These are phyloP conservation scores for Phialemoniopsis sp. DNA, from an alignment of 2,329 filamentous ascomycete genomes.

Conservation along the genomic window DNA sequence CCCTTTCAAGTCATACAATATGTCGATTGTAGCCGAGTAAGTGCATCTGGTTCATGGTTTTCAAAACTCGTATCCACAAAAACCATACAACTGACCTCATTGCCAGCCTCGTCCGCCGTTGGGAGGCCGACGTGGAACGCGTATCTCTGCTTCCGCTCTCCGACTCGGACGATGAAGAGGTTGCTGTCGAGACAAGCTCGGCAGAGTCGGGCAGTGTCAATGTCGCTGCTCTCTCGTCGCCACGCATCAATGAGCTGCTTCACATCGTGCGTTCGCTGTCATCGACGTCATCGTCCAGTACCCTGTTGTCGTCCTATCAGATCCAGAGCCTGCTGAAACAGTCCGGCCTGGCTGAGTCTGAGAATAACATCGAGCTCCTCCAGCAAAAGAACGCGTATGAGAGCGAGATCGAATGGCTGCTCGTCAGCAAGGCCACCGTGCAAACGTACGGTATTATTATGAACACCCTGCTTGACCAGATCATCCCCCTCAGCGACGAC, in stretches of 20 bases:
- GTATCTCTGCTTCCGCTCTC: slow-evolving; percentile 45
- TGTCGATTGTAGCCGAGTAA: slow-evolving; percentile 46
- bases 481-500: slow-evolving; percentile 77
- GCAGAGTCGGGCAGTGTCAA: slow-evolving; percentile 5
- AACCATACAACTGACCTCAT: neutral
- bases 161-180: slow-evolving; percentile 14
- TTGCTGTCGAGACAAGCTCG: slow-evolving; percentile 17
- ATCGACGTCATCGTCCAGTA: slow-evolving; percentile 59
- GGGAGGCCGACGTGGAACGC: slow-evolving; percentile 54
- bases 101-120: slow-evolving; percentile 13
- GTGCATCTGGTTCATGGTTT: slow-evolving; percentile 16
- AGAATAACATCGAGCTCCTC: slow-evolving; percentile 21
- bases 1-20: slow-evolving; percentile 12
- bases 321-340: slow-evolving; percentile 61
- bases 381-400: slow-evolving; percentile 52
- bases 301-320: slow-evolving; percentile 54
- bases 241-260: slow-evolving; percentile 59
- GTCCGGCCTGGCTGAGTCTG: slow-evolving; percentile 49
- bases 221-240: slow-evolving; percentile 41
- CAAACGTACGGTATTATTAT: slow-evolving; percentile 83
- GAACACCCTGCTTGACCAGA: slow-evolving; percentile 74
- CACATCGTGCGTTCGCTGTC: slow-evolving; percentile 68
- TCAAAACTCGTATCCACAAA: too few species aligned
- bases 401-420: slow-evolving; percentile 81
- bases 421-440: slow-evolving; percentile 87